These are phyloP conservation scores for Lasiodiplodia citricola DNA, from an alignment of 2,329 filamentous ascomycete genomes.

Conservation along the genomic window DNA sequence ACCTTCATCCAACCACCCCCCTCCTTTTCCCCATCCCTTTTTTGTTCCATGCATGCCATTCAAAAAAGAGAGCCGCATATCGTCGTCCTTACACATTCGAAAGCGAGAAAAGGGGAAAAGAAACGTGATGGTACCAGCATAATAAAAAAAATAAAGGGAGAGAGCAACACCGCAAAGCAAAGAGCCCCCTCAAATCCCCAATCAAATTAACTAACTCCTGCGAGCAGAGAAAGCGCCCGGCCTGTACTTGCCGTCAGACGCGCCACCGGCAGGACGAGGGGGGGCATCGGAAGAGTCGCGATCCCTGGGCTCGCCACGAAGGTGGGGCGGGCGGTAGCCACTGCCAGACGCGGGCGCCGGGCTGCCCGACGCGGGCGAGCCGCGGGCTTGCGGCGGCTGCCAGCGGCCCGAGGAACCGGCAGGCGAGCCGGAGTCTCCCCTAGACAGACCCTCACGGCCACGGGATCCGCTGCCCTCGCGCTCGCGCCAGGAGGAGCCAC, in stretches of 20 bases:
- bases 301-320: constrained; percentile 27
- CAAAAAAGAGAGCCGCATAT: constrained; percentile 4
- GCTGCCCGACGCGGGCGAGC: constrained; percentile 19
- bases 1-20: constrained; percentile 1
- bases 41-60: neutral
- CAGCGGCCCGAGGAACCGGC: constrained; percentile 32
- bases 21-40: neutral
- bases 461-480: constrained; percentile 42
- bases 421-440: constrained; percentile 39
- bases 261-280: constrained; percentile 11
- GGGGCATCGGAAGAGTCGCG: constrained; percentile 24
- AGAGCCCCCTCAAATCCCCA: neutral
- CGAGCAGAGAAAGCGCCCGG: constrained; percentile 41
- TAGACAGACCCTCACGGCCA: constrained; percentile 31
- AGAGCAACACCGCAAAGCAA: neutral
- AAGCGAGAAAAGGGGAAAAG: neutral
- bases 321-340: constrained; percentile 26
- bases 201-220: constrained; percentile 11
- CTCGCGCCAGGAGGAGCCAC: constrained; percentile 43
- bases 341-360: constrained; percentile 13
- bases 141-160: neutral
- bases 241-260: constrained; percentile 47
- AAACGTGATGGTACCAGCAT: neutral
- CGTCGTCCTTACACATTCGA: neutral
- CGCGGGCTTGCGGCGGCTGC: constrained; percentile 12